A percentile compares a stretch with the other conserved stretches of the same genome.
phyloP scores from a whole-genome alignment of 345 rosid genomes.

The Eucalyptus tenuipes region DNA sequence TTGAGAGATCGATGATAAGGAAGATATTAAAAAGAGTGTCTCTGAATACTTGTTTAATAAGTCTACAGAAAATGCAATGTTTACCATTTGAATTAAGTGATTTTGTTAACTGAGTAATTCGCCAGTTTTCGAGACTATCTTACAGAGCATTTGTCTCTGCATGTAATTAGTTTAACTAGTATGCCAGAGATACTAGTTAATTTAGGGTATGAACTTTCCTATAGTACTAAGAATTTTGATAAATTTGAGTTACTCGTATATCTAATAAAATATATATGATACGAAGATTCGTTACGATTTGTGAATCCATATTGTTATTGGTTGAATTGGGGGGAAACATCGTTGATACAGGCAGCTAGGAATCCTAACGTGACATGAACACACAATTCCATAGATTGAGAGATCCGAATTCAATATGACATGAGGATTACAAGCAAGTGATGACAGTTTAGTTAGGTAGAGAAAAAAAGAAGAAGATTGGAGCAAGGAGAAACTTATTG shows the following conservation, averaged over 20 bases:
- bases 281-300: fast-evolving
- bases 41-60: not conserved
- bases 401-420: not conserved
- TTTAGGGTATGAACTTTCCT: no score
- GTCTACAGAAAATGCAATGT: no score
- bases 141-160: fast-evolving
- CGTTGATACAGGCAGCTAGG: not conserved
- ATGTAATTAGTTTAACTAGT: no score
- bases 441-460: no score
- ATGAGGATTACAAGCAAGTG: not conserved
- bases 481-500: not conserved
- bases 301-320: not conserved
- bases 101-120: no score
- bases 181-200: not conserved
- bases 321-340: not conserved
- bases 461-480: not conserved
- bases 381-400: not conserved
- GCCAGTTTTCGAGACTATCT: not conserved
- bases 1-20: not conserved
- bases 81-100: no score
- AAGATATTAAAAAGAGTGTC: not conserved
- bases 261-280: no score
- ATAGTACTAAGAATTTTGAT: no score
- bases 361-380: not conserved
- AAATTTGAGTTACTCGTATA: no score